These are phyloP conservation scores for Aspergillus pseudotamarii DNA, from an alignment of 2,329 filamentous ascomycete genomes.

Conservation along the genomic window DNA sequence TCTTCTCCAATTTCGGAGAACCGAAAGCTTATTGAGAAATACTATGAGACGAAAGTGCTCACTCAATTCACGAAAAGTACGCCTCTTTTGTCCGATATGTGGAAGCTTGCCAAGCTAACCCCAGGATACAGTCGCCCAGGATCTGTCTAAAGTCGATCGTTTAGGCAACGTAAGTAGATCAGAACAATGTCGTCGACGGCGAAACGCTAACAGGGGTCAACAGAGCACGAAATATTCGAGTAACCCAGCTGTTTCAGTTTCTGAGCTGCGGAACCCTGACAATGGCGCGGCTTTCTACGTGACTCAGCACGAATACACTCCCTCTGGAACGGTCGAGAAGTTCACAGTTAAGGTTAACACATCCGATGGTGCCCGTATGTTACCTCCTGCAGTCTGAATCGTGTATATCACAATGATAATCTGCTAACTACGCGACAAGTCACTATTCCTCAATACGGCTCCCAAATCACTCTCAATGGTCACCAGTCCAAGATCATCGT, in stretches of 20 bases:
- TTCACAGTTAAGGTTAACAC: slow-evolving; percentile 62
- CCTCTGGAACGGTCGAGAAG: slow-evolving; percentile 52
- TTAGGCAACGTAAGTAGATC: slow-evolving; percentile 39
- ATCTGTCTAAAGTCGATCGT: slow-evolving; percentile 59
- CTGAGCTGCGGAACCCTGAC: slow-evolving; percentile 61
- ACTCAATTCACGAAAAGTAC: slow-evolving; percentile 60
- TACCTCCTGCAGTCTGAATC: neutral
- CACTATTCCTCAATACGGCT: slow-evolving; percentile 46
- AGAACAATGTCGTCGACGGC: neutral
- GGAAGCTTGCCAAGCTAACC: neutral
- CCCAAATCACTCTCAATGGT: slow-evolving; percentile 58
- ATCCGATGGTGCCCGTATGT: slow-evolving; percentile 49
- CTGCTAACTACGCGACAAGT: slow-evolving; percentile 48
- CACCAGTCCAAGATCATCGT: slow-evolving; percentile 65
- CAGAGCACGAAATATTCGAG: slow-evolving; percentile 51
- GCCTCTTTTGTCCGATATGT: neutral
- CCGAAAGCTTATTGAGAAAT: slow-evolving; percentile 61
- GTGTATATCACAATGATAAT: neutral
- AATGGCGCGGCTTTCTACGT: slow-evolving; percentile 63
- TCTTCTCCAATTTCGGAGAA: slow-evolving; percentile 64
- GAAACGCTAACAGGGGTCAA: neutral
- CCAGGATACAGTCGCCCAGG: slow-evolving; percentile 45
- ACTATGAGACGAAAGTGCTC: slow-evolving; percentile 65
- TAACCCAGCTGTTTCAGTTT: slow-evolving; percentile 56
- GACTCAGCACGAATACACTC: slow-evolving; percentile 57